Evolutionary conservation across 1,284 basidiomycete genomes (phyloP).

Genomic region (Cerrena zonata): DNA sequence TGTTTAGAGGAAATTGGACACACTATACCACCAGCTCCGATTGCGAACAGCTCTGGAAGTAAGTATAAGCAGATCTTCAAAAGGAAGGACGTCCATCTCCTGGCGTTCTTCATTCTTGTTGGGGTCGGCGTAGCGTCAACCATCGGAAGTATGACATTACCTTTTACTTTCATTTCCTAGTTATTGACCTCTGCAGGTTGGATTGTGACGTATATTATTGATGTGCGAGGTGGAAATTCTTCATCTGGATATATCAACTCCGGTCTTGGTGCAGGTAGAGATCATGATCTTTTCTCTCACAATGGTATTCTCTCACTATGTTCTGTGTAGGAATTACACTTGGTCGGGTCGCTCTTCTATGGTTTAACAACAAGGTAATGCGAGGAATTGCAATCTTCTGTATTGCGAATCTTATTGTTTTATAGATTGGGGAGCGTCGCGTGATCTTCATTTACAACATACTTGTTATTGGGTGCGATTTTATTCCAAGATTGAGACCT

Average conservation of each 20-base stretch:
- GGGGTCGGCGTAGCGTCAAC: conserved; percentile 47
- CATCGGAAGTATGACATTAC: conserved; percentile 43
- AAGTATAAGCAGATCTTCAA: no score
- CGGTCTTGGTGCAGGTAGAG: conserved; percentile 45
- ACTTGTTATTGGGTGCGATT: conserved; percentile 31
- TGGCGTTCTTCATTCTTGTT: conserved; percentile 41
- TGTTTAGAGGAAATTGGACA: no score
- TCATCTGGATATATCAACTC: conserved; percentile 47
- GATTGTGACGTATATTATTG: conserved; percentile 47
- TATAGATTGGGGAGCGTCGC: conserved; percentile 39
- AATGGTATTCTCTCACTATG: neutral
- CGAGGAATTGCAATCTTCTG: neutral
- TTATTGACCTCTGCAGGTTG: conserved; percentile 40
- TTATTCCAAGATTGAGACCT: no score
- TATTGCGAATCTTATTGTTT: neutral
- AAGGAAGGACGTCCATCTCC: conserved; percentile 39
- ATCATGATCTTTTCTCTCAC: neutral
- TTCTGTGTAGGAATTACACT: conserved; percentile 36
- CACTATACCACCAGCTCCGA: no score
- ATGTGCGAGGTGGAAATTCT: conserved; percentile 40
- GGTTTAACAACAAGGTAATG: conserved; percentile 43
- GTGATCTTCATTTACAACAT: conserved; percentile 35
- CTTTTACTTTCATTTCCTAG: no score
- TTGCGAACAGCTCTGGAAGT: no score
- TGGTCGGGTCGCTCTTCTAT: conserved; percentile 41